These are phyloP conservation scores for Trichoderma breve DNA, from an alignment of 2,329 filamentous ascomycete genomes.

Conservation along the genomic window DNA sequence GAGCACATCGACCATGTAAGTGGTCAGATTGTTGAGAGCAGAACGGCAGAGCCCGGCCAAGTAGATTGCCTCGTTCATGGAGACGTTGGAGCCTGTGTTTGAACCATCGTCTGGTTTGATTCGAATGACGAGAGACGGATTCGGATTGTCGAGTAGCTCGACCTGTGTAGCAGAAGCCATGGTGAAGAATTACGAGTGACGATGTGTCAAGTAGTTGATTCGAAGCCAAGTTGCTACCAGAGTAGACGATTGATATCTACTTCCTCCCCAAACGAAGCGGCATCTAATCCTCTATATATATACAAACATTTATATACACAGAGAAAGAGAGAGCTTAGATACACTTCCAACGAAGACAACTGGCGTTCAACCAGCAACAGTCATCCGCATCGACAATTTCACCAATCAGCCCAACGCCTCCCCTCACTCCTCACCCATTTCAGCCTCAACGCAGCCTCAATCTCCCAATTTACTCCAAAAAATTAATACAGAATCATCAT, in stretches of 20 bases:
- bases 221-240: not conserved
- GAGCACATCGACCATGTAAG: conserved; percentile 31
- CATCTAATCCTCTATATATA: not conserved
- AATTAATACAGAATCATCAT: not conserved
- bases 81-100: not conserved
- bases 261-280: not conserved
- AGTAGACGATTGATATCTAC: not conserved
- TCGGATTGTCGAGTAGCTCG: conserved; percentile 22
- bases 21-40: conserved; percentile 31
- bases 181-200: not conserved
- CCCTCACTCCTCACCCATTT: not conserved
- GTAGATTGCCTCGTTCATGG: conserved; percentile 27
- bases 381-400: not conserved
- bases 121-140: conserved; percentile 24
- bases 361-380: not conserved
- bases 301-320: not conserved
- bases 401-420: not conserved
- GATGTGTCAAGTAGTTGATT: not conserved
- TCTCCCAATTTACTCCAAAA: not conserved
- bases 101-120: not conserved
- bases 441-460: not conserved
- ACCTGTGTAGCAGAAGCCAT: conserved; percentile 38
- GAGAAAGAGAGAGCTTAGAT: not conserved
- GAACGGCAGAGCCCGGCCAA: conserved; percentile 32
- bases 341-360: not conserved